phyloP scores from a whole-genome alignment of 2,329 filamentous ascomycete species.

The Aspergillus phoenicis region DNA sequence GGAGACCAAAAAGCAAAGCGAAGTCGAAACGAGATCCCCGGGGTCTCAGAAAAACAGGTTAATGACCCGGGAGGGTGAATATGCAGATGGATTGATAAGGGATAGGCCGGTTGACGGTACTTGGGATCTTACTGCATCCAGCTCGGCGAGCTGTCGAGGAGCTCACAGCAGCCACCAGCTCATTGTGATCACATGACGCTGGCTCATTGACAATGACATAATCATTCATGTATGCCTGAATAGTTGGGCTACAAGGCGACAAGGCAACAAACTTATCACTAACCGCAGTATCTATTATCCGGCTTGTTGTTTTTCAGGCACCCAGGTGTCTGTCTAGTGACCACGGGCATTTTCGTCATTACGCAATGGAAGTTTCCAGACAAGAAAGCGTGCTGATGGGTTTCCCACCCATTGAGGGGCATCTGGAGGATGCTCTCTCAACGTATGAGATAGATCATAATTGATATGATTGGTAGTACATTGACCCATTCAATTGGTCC shows the following conservation, averaged over 20 bases:
- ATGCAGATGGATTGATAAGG: slow-evolving; percentile 13
- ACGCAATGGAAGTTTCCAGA: slow-evolving; percentile 25
- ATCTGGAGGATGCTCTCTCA: slow-evolving; percentile 3
- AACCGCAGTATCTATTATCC: slow-evolving; percentile 23
- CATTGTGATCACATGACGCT: slow-evolving; percentile 1
- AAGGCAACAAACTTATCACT: no score
- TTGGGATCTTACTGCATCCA: slow-evolving; percentile 18
- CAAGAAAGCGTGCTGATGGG: not conserved
- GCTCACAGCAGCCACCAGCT: slow-evolving; percentile 20
- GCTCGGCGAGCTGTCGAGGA: slow-evolving; percentile 36
- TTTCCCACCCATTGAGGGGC: not conserved
- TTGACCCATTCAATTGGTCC: not conserved
- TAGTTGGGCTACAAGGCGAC: slow-evolving; percentile 1
- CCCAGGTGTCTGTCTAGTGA: slow-evolving; percentile 16
- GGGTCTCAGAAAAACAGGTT: not conserved
- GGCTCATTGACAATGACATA: slow-evolving; percentile 21
- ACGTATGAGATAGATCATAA: not conserved
- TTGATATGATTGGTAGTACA: no score
- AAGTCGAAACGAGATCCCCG: not conserved
- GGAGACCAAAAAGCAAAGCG: slow-evolving; percentile 4
- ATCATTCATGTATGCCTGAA: slow-evolving; percentile 7
- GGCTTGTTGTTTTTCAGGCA: slow-evolving; percentile 15
- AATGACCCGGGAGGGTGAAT: not conserved
- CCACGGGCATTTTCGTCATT: slow-evolving; percentile 25
- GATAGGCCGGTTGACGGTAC: slow-evolving; percentile 23